These are phyloP conservation scores for Dactylellina sp. DNA, from an alignment of 2,329 filamentous ascomycete genomes.

Conservation along the genomic window DNA sequence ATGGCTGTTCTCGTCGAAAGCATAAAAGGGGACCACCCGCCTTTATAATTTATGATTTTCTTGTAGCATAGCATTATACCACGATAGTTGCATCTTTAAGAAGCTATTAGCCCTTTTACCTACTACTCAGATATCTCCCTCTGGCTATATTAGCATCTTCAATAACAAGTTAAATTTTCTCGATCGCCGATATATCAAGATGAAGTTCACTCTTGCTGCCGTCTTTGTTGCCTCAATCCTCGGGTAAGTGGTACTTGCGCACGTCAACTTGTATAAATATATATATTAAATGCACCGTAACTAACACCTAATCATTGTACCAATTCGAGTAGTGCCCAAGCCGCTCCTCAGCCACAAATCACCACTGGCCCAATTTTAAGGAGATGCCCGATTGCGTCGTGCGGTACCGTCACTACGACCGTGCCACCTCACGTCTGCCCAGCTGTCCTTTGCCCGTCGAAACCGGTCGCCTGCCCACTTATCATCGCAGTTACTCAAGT, in stretches of 20 bases:
- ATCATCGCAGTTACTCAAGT: conserved; percentile 30
- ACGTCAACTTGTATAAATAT: no score
- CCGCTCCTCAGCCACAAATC: conserved; percentile 38
- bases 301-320: no score
- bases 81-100: no score
- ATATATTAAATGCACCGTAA: no score
- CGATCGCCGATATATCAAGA: conserved; percentile 21
- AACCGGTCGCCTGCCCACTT: conserved; percentile 30
- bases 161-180: not conserved
- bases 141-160: no score
- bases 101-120: no score
- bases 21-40: conserved; percentile 35
- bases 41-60: not conserved
- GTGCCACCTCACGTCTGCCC: conserved; percentile 30
- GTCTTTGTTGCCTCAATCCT: conserved; percentile 36
- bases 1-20: not conserved
- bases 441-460: conserved; percentile 18
- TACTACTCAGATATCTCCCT: no score
- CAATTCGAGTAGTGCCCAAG: conserved; percentile 37
- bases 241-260: conserved; percentile 19
- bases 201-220: conserved; percentile 53
- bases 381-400: conserved; percentile 12
- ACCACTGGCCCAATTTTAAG: conserved; percentile 17
- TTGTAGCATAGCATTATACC: not conserved
- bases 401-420: conserved; percentile 22